Evolutionary conservation across 352 stramenopile genomes (phyloP).

Genomic region (Aphanomyces euteiches): DNA sequence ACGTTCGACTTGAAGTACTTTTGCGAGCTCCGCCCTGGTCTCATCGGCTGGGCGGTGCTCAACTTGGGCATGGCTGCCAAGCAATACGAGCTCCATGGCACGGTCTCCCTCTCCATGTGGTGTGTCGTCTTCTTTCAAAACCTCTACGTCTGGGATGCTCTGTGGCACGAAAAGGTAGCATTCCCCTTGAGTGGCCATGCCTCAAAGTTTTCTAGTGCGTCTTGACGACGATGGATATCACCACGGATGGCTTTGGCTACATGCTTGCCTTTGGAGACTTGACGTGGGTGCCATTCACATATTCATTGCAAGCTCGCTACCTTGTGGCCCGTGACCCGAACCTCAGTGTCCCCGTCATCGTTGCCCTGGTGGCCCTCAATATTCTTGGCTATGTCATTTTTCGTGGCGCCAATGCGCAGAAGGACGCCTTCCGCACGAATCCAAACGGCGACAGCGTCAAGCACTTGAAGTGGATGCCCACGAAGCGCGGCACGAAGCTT

Average conservation of each 20-base stretch:
- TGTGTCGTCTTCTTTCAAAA: conserved; percentile 80
- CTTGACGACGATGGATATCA: conserved; percentile 94
- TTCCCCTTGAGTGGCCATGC: neutral
- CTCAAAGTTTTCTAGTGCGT: conserved; percentile 40
- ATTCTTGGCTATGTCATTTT: conserved; percentile 81
- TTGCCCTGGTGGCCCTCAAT: conserved; percentile 52
- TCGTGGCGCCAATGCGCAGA: conserved; percentile 78
- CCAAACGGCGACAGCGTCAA: conserved; percentile 45
- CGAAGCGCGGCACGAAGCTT: conserved; percentile 72
- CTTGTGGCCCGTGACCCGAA: conserved; percentile 58
- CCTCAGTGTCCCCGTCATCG: conserved; percentile 40
- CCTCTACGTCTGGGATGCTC: conserved; percentile 87
- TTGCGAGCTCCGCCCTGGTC: conserved; percentile 84
- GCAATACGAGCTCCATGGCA: conserved; percentile 27
- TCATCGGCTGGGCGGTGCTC: conserved; percentile 72
- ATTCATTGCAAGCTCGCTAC: conserved; percentile 67
- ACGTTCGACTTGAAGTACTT: conserved; percentile 88
- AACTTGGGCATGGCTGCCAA: conserved; percentile 64
- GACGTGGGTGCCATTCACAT: conserved; percentile 90
- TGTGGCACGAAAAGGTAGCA: conserved; percentile 73
- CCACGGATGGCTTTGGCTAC: conserved; percentile 90
- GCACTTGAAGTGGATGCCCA: conserved; percentile 74
- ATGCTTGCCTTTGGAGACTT: conserved; percentile 92
- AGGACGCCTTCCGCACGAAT: conserved; percentile 84
- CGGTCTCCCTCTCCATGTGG: conserved; percentile 58